Conservation (phyloP, 148 eudicot genomes). For the Cornus suecica region DNA sequence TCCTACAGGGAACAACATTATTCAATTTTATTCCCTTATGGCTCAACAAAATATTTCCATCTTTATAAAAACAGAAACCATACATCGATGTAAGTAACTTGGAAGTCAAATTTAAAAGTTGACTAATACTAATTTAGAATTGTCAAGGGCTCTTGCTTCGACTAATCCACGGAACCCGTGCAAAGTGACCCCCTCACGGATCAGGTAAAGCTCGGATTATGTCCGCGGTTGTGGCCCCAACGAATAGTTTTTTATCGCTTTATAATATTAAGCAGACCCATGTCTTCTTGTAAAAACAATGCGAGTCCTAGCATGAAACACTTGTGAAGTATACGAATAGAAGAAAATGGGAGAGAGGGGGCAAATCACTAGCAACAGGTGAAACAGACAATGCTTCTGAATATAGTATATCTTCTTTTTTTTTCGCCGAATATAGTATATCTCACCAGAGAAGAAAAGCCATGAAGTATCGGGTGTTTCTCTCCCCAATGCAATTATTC, state of each 20-base stretch:
- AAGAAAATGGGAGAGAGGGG: neutral
- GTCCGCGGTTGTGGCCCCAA: too few species aligned
- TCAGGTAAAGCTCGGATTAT: too few species aligned
- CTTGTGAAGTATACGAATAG: neutral
- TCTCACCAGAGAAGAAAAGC: slow-evolving; percentile 94
- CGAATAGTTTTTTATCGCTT: too few species aligned
- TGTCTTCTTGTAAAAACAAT: neutral
- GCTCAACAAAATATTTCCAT: neutral
- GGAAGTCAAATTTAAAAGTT: neutral
- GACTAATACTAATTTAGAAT: neutral
- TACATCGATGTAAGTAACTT: neutral
- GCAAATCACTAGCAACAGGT: neutral
- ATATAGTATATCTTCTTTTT: slow-evolving; percentile 36
- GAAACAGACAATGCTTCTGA: neutral
- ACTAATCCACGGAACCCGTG: too few species aligned
- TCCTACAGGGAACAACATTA: too few species aligned
- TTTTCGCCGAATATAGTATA: neutral
- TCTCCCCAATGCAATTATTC: slow-evolving; percentile 99
- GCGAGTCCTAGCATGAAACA: neutral
- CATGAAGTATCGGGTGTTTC: slow-evolving; percentile 81
- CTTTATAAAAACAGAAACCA: neutral
- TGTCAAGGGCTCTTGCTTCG: too few species aligned
- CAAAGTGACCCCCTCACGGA: too few species aligned
- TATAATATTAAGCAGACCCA: neutral
- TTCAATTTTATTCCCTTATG: too few species aligned